Conservation (phyloP, 495 filamentous ascomycete species). For the Parmelia sp. region DNA sequence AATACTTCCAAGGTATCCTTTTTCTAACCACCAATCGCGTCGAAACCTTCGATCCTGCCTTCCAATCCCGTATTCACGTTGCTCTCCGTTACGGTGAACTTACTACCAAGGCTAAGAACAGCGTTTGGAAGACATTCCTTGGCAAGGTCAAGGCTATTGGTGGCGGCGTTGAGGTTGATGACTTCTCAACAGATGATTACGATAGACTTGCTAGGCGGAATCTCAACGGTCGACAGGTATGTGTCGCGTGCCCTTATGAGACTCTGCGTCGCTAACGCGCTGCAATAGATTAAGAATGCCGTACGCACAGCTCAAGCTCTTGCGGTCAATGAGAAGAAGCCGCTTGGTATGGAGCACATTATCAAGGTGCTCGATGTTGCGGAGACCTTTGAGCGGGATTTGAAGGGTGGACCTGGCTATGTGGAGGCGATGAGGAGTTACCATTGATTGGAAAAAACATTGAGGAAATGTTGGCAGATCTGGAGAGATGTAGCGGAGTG, state of each 20-base stretch:
- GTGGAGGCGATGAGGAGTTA: constrained; percentile 27
- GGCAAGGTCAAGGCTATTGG: constrained; percentile 58
- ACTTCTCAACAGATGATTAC: constrained; percentile 65
- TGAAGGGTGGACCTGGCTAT: constrained; percentile 58
- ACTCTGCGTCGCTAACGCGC: background rate
- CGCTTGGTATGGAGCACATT: constrained; percentile 74
- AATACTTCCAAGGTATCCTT: constrained; percentile 76
- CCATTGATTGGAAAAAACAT: constrained; percentile 4
- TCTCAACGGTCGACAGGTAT: constrained; percentile 67
- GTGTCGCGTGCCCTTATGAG: background rate
- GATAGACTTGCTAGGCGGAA: constrained; percentile 60
- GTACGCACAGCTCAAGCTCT: constrained; percentile 81
- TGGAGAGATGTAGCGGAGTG: background rate
- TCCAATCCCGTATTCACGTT: constrained; percentile 62
- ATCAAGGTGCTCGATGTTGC: constrained; percentile 74
- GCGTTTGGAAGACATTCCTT: constrained; percentile 82
- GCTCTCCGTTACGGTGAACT: constrained; percentile 78
- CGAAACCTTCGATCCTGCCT: constrained; percentile 64
- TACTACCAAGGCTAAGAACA: constrained; percentile 64
- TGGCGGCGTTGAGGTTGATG: constrained; percentile 50
- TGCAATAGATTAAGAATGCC: constrained; percentile 78
- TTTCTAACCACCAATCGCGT: constrained; percentile 78
- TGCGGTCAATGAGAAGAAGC: constrained; percentile 66
- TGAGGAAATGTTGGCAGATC: background rate
- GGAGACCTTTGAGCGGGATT: constrained; percentile 73